Conservation (phyloP, 2,329 filamentous ascomycete species). For the Monosporascus cannonballus region DNA sequence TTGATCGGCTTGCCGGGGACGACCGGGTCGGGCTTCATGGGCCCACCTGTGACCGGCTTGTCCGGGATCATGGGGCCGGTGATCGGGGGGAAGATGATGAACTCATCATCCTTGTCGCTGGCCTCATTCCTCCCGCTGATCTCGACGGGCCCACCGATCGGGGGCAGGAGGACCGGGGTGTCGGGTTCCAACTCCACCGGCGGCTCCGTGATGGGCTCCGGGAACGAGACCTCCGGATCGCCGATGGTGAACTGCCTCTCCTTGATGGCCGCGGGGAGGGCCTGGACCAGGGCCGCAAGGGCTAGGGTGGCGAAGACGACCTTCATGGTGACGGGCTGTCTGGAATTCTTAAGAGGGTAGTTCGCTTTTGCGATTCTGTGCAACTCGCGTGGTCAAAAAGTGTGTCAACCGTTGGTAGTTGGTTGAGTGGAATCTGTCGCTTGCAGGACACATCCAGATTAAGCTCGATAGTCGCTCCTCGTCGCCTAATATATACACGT, state of each 20-base stretch:
- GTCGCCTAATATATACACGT: not conserved
- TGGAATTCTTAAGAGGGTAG: not conserved
- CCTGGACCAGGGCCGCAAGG: constrained; percentile 21
- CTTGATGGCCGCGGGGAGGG: constrained; percentile 19
- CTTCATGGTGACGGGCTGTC: constrained; percentile 15
- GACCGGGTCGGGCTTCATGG: constrained; percentile 22
- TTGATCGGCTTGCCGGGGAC: constrained; percentile 24
- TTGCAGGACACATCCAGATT: not conserved
- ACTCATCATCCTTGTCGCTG: not conserved
- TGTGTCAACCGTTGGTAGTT: not conserved
- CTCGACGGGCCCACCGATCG: constrained; percentile 3
- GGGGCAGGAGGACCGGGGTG: constrained; percentile 12
- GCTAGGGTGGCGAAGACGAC: constrained; percentile 17
- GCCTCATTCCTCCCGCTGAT: not conserved
- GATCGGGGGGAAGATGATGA: constrained; percentile 8
- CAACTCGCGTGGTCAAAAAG: not conserved
- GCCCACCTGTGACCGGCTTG: constrained; percentile 18
- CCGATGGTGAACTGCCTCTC: constrained; percentile 15
- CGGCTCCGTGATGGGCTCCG: constrained; percentile 4
- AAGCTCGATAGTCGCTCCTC: not conserved
- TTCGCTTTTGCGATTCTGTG: not conserved
- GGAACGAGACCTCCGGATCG: constrained; percentile 16
- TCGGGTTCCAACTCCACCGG: constrained; percentile 12
- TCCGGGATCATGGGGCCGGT: constrained; percentile 22
- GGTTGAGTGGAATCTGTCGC: not conserved